phyloP scores from a whole-genome alignment of 129 eudicot genomes.

The Tanacetum coccineum region DNA sequence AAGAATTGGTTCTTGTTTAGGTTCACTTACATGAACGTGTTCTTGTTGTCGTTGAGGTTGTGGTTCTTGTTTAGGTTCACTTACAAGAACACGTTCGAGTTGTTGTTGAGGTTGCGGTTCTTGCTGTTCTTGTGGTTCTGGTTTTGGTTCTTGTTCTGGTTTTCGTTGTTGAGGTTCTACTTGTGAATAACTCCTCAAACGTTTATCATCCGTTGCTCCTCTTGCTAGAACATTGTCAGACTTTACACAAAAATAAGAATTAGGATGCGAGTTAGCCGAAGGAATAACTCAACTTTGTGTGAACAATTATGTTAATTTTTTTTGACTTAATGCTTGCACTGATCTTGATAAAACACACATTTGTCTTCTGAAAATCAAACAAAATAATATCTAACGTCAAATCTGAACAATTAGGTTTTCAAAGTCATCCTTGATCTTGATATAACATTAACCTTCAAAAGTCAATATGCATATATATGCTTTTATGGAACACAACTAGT shows the following conservation, averaged over 20 bases:
- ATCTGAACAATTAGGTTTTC: not conserved
- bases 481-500: no score
- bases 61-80: no score
- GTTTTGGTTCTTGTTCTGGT: no score
- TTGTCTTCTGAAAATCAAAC: not conserved
- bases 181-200: not conserved
- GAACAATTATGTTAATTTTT: not conserved
- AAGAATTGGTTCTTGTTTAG: no score
- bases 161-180: not conserved
- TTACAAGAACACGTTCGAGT: no score
- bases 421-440: not conserved
- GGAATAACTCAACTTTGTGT: not conserved
- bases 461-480: no score
- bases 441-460: no score
- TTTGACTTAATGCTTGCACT: not conserved
- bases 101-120: no score
- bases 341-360: not conserved
- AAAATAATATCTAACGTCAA: not conserved
- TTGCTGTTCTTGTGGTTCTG: no score
- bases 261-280: not conserved
- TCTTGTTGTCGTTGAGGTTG: no score
- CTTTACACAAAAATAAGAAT: conserved; percentile 10
- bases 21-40: no score
- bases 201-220: not conserved
- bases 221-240: not conserved